These are phyloP conservation scores for Nymphaea thermarum DNA, from an alignment of 164 flowering plant species.

Conservation along the genomic window DNA sequence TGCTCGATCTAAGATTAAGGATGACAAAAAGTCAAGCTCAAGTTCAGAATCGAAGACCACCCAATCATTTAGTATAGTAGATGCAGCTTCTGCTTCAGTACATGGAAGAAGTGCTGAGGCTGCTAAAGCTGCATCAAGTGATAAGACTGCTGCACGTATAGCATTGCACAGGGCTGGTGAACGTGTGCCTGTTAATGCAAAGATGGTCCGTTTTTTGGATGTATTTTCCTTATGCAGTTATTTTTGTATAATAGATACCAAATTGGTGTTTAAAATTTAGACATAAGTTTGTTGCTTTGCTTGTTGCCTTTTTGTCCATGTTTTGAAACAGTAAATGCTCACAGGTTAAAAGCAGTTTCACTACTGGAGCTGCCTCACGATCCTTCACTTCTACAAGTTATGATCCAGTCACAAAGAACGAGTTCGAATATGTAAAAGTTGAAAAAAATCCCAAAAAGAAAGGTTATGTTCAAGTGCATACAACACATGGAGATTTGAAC, in stretches of 20 bases:
- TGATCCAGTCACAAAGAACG: conserved; percentile 90
- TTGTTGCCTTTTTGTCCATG: conserved; percentile 1
- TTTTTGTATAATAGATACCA: too few species aligned
- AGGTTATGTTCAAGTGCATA: conserved; percentile 87
- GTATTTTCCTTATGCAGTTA: background rate
- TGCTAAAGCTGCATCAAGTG: conserved; percentile 66
- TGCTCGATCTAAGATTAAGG: conserved; percentile 69
- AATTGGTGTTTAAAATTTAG: too few species aligned
- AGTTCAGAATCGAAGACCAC: conserved; percentile 37
- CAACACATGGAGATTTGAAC: conserved; percentile 95
- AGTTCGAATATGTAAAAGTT: conserved; percentile 81
- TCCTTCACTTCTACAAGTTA: conserved; percentile 93
- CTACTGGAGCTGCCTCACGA: conserved; percentile 93
- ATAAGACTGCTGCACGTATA: conserved; percentile 87
- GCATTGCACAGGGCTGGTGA: conserved; percentile 97
- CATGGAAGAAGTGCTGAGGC: conserved; percentile 99
- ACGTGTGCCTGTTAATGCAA: conserved; percentile 80
- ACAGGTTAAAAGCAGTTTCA: conserved; percentile 83
- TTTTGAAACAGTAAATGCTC: background rate
- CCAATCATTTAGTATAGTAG: conserved; percentile 71
- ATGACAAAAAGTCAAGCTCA: conserved; percentile 32
- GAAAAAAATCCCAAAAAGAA: conserved; percentile 96
- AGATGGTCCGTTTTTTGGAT: conserved; percentile 45
- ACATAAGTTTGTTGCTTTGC: background rate
- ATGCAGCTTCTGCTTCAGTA: conserved; percentile 99